These are phyloP conservation scores for Yamagishiella unicocca DNA, from an alignment of 139 green algal species.

Conservation along the genomic window DNA sequence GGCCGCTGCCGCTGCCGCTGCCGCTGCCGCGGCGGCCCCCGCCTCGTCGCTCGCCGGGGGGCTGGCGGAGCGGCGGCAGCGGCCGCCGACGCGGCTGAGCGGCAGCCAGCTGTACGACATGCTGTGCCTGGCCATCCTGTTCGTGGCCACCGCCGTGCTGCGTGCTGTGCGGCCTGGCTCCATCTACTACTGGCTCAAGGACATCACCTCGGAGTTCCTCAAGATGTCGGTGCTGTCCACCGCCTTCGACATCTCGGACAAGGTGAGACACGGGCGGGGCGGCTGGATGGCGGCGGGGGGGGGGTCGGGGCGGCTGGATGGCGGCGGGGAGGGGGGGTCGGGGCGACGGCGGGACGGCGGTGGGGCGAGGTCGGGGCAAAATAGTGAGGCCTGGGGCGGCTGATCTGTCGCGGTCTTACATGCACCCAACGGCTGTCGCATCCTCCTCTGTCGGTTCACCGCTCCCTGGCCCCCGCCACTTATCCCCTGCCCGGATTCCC, in stretches of 20 bases:
- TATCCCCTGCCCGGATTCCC: neutral
- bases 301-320: neutral
- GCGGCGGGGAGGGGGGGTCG: neutral
- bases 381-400: too few relatives aligned
- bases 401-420: too few relatives aligned
- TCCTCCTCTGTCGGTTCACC: neutral
- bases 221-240: slow-evolving; percentile 91
- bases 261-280: too few relatives aligned
- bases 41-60: neutral
- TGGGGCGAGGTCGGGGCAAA: too few relatives aligned
- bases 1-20: neutral
- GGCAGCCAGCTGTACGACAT: slow-evolving; percentile 83
- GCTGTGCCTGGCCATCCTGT: slow-evolving; percentile 78
- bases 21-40: neutral
- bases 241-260: slow-evolving; percentile 90
- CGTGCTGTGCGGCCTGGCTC: slow-evolving; percentile 76
- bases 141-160: slow-evolving; percentile 67
- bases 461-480: neutral
- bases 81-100: slow-evolving; percentile 2
- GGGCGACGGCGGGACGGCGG: too few relatives aligned
- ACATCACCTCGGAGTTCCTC: slow-evolving; percentile 84
- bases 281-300: too few relatives aligned
- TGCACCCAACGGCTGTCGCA: too few relatives aligned
- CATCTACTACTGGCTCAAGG: slow-evolving; percentile 89
- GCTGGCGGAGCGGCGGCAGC: slow-evolving; percentile 6